Percentiles rank a stretch among this genome's conserved stretches.
Evolutionary conservation across 306 rosid species (phyloP).

Genomic region (Casuarina glauca): DNA sequence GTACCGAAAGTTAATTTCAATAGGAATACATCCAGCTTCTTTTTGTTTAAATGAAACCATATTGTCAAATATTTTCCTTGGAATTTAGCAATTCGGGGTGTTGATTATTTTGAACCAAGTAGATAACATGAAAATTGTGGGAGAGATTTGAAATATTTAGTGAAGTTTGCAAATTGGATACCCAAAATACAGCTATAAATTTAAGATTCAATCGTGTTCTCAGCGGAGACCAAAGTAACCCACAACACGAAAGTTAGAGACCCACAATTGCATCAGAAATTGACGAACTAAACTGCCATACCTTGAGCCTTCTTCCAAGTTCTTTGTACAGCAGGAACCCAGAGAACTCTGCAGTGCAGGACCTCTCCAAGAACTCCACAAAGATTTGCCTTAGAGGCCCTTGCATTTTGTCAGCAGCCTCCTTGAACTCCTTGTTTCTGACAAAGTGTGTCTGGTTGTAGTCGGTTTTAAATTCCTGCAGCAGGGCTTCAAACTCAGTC

Average conservation of each 20-base stretch:
- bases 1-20: background rate
- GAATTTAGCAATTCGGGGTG: background rate
- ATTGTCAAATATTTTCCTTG: background rate
- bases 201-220: background rate
- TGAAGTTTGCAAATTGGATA: background rate
- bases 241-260: background rate
- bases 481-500: constrained; percentile 80
- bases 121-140: background rate
- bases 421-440: constrained; percentile 96
- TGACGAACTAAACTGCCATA: constrained; percentile 5
- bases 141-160: background rate
- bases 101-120: background rate
- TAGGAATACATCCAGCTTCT: background rate
- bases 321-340: constrained; percentile 98
- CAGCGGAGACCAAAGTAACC: background rate
- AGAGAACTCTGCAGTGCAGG: constrained; percentile 98
- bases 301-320: constrained; percentile 98
- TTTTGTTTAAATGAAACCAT: background rate
- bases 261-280: background rate
- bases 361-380: constrained; percentile 97
- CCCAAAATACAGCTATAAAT: background rate
- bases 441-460: constrained; percentile 97
- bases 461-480: constrained; percentile 98
- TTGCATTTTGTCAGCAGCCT: constrained; percentile 86
- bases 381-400: constrained; percentile 90